Evolutionary conservation across 768 basidiomycete genomes (phyloP), one percentile per base, ranked within the genome.

Genomic region (Infundibulicybe gibba): DNA sequence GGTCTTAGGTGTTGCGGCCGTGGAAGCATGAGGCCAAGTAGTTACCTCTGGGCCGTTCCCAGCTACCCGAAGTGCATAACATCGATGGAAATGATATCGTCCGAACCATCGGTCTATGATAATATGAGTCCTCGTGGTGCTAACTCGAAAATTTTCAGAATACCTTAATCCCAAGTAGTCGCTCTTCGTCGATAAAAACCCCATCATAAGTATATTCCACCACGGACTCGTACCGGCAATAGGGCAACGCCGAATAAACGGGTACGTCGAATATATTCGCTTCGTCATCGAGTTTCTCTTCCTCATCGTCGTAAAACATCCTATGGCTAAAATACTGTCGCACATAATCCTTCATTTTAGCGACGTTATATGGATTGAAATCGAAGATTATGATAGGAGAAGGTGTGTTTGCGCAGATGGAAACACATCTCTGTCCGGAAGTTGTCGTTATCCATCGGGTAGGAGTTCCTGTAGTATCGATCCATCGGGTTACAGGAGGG

Each of bases 381-480:
- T 38, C 35, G 10, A 4, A 19, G 10, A 38, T 19, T 6, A 10
- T 38, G 35, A 38, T 38, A n/a, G 35, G 35, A 17, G 15, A 41
- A 20, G 21, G 9, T 21, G 33, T 51, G 13, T 50, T 44, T 11
- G 51, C 49, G 11, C 46, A 38, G 12, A 61, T 58, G 11, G 61
- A 45, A 2, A 64, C 63, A 31, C 60, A 65, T 13, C 70, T 51
- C 51, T 69, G 64, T 0, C 67, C 67, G 21, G 58, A 55, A 14
- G 64, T 62, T 0, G 68, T 70, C 16, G 70, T 71, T 19, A 71
- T 69, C 72, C 71, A 72, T 4, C 66, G 56, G 2, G 65, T 70
- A 1, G 65, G 57, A 35, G 59, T 47, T 8, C 44, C 44, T 6
- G 62, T 57, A n/a, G 61, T 48, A n/a, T 57, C 52, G 31, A 70